Conservation (phyloP, 768 basidiomycete species). For the Lactifluus pinguis region DNA sequence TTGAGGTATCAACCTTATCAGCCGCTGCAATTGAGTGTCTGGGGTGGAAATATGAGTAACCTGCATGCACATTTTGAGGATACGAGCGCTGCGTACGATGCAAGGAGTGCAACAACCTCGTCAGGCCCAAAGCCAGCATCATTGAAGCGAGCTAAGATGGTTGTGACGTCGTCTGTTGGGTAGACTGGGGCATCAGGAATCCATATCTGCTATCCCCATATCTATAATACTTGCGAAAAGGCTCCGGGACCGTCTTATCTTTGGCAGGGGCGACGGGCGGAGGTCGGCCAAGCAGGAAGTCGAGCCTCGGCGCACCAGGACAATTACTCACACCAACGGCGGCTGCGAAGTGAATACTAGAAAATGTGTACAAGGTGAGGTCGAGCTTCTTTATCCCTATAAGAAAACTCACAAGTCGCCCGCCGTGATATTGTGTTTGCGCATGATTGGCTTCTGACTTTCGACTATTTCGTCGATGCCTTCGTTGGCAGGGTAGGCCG, state of each 20-base stretch:
- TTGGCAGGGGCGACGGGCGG: conserved; percentile 24
- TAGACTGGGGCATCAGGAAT: neutral
- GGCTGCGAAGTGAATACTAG: conserved; percentile 28
- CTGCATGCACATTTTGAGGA: conserved; percentile 1
- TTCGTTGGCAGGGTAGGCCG: conserved; percentile 19
- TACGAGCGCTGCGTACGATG: conserved; percentile 21
- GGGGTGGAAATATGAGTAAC: conserved; percentile 10
- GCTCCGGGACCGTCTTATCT: conserved; percentile 30
- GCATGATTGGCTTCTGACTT: conserved; percentile 28
- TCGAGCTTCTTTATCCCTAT: neutral
- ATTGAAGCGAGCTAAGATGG: conserved; percentile 26
- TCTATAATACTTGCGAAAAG: conserved; percentile 16
- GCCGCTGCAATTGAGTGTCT: conserved; percentile 21
- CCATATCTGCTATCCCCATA: neutral
- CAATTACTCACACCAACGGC: conserved; percentile 30
- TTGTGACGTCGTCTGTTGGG: conserved; percentile 16
- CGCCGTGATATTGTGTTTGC: conserved; percentile 29
- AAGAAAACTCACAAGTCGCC: conserved; percentile 38
- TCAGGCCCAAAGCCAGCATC: conserved; percentile 29
- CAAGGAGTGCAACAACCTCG: conserved; percentile 30
- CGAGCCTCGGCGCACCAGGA: conserved; percentile 27
- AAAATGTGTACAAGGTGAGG: neutral
- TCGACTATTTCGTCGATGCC: conserved; percentile 19
- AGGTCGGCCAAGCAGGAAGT: conserved; percentile 29
- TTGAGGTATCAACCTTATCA: conserved; percentile 21